Evolutionary conservation across 768 basidiomycete species (phyloP).

Genomic region (Lyophyllum semitale): DNA sequence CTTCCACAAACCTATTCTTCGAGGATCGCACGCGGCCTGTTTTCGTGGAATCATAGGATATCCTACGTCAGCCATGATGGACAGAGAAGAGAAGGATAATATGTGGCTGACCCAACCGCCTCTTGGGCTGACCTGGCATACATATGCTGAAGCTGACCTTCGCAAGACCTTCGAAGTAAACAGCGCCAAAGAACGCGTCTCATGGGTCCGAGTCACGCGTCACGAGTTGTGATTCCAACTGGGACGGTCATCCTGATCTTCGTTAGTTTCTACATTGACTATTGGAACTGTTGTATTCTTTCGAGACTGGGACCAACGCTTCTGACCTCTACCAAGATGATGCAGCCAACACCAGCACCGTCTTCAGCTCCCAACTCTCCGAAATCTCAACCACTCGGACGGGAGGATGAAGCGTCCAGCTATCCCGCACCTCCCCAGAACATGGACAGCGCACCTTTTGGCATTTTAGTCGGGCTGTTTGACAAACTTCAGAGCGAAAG

Average conservation of each 20-base stretch:
- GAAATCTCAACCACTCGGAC: constrained; percentile 8
- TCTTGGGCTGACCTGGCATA: no score
- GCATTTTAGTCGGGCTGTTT: constrained; percentile 70
- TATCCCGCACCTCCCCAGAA: constrained; percentile 67
- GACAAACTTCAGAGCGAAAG: constrained; percentile 71
- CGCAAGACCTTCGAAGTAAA: constrained; percentile 16
- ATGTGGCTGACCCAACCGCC: constrained; percentile 21
- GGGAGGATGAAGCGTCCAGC: constrained; percentile 27
- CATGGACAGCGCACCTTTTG: constrained; percentile 68
- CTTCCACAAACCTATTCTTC: constrained; percentile 81
- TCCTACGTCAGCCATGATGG: constrained; percentile 29
- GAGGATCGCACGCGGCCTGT: constrained; percentile 45
- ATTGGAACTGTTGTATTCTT: not conserved
- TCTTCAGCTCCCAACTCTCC: constrained; percentile 59
- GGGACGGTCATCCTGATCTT: not conserved
- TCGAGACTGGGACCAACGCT: not conserved
- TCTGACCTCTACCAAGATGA: constrained; percentile 36
- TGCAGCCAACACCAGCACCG: constrained; percentile 72
- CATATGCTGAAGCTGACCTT: not conserved
- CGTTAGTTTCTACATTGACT: not conserved
- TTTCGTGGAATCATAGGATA: constrained; percentile 26
- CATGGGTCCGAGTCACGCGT: constrained; percentile 11
- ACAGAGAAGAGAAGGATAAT: constrained; percentile 9
- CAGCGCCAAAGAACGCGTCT: constrained; percentile 38
- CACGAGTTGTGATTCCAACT: constrained; percentile 13